phyloP scores from a whole-genome alignment of 768 basidiomycete genomes.

The Tulasnella sp. region DNA sequence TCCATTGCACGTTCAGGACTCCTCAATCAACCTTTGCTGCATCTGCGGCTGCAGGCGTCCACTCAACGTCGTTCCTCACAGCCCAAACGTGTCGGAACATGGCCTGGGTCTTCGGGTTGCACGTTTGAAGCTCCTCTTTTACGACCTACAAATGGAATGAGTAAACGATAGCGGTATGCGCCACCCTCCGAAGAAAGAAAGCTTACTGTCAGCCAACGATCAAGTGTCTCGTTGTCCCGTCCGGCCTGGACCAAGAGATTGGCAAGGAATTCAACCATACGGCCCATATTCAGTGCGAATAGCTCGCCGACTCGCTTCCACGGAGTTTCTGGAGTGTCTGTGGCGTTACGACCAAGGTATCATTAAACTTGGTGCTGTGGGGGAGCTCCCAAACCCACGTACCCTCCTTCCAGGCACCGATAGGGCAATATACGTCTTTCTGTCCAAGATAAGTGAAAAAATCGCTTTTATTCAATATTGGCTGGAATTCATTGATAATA shows the following conservation, averaged over 20 bases:
- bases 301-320: not conserved
- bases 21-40: not conserved
- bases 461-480: not conserved
- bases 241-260: not conserved
- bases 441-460: not conserved
- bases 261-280: not conserved
- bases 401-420: not conserved
- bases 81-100: not conserved
- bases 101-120: not conserved
- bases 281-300: not conserved
- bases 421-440: not conserved
- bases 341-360: not conserved
- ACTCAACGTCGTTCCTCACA: not conserved
- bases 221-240: not conserved
- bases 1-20: no score
- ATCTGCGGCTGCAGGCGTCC: not conserved
- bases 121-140: slow-evolving; percentile 1
- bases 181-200: not conserved
- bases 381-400: not conserved
- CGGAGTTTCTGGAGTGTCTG: not conserved
- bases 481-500: not conserved
- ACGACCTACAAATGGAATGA: not conserved
- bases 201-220: slow-evolving; percentile 1
- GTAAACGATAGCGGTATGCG: not conserved
- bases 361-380: not conserved